Conservation (phyloP, 2,329 filamentous ascomycete genomes). For the Tolypocladium amazonense region DNA sequence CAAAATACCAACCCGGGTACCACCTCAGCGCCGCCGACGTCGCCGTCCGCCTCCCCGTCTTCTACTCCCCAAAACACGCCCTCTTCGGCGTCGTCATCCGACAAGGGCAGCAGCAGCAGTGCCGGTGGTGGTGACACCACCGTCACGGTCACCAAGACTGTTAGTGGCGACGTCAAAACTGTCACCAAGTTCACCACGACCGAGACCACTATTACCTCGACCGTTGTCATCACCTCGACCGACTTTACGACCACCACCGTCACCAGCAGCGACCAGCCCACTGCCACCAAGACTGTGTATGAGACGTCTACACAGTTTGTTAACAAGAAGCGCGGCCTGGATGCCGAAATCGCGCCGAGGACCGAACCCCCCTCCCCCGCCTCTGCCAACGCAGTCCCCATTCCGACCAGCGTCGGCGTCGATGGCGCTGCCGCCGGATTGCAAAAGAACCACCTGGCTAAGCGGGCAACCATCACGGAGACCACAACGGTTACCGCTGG, state of each 20-base stretch:
- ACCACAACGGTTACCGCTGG: conserved; percentile 19
- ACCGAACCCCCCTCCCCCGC: conserved; percentile 11
- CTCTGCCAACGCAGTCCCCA: conserved; percentile 7
- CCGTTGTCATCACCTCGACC: conserved; percentile 23
- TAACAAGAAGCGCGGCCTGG: conserved; percentile 21
- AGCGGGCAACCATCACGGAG: conserved; percentile 22
- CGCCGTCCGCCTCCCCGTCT: neutral
- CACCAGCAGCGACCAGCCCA: conserved; percentile 21
- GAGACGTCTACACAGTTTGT: conserved; percentile 21
- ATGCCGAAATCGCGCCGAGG: conserved; percentile 12
- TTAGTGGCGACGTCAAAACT: conserved; percentile 15
- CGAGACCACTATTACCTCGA: conserved; percentile 17
- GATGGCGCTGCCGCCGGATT: conserved; percentile 8
- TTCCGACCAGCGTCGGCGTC: conserved; percentile 5
- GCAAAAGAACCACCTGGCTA: conserved; percentile 14
- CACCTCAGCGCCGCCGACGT: neutral
- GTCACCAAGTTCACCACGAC: conserved; percentile 19
- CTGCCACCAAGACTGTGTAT: conserved; percentile 24
- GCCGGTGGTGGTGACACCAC: conserved; percentile 9
- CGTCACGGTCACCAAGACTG: conserved; percentile 18
- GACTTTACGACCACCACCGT: conserved; percentile 24
- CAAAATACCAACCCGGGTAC: neutral
- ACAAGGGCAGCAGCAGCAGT: neutral
- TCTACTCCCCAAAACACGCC: neutral
- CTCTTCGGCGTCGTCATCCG: neutral